phyloP scores from a whole-genome alignment of 257 asterid species.

The Salvia rosmarinus region DNA sequence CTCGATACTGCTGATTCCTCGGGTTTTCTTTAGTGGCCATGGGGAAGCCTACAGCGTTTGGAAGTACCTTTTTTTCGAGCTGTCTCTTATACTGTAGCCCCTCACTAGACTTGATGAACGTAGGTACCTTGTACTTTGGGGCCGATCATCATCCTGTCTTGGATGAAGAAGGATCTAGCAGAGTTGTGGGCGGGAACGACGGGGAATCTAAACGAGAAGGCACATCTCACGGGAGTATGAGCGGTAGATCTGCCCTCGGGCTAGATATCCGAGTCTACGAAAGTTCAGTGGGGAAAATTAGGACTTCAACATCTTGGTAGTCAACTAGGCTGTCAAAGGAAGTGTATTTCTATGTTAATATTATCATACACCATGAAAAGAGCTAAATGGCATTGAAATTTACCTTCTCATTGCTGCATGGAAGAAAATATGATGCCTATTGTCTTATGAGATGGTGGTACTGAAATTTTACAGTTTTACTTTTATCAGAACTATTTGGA shows the following conservation, averaged over 20 bases:
- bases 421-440: neutral
- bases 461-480: neutral
- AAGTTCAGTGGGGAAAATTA: neutral
- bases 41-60: neutral
- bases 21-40: neutral
- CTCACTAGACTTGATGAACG: constrained; percentile 18
- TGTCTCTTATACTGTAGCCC: neutral
- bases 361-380: neutral
- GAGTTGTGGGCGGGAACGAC: constrained; percentile 90
- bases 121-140: constrained; percentile 96
- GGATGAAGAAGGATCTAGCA: constrained; percentile 77
- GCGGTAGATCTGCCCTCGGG: neutral
- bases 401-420: constrained; percentile 1
- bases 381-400: neutral
- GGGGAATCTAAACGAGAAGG: constrained; percentile 55
- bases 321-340: constrained; percentile 10
- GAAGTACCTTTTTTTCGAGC: neutral
- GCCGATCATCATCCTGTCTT: constrained; percentile 69
- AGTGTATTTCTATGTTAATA: constrained; percentile 4
- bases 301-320: neutral
- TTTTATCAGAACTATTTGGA: too few species aligned
- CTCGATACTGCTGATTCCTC: neutral
- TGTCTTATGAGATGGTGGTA: neutral
- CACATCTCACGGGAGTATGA: constrained; percentile 59
- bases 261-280: neutral